Evolutionary conservation across 352 stramenopile species (phyloP), one percentile per base, ranked within the genome.

Genomic region (Phytophthora uliginosa): DNA sequence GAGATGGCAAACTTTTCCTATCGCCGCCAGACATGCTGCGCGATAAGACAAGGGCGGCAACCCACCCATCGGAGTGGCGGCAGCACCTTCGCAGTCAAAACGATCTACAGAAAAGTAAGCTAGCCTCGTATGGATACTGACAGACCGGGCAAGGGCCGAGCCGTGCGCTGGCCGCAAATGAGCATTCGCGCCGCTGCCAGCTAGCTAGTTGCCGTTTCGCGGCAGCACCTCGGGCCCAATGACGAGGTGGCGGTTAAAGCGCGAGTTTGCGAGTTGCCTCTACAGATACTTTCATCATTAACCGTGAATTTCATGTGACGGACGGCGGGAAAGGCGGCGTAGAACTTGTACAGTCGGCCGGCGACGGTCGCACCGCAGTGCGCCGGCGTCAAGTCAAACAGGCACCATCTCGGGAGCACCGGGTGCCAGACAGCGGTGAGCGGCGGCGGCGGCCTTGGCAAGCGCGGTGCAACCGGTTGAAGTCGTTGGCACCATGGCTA

Each of bases 301-400:
- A 17, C n/a, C 34, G 40, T 33, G 28, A 74, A 69, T 59, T 69
- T 69, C 40, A 74, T 74, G 66, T 74, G 66, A 69, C 66, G 38
- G 66, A 69, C 59, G 38, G 13, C 22, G 62, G 38, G 58, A 73
- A 45, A 68, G 59, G 59, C 58, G 65, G 5, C 40, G 26, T 62
- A 68, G 65, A 68, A 57, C 50, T 68, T 36, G 45, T 17, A 17
- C 38, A 26, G 3, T 10, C 6, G 17, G 48, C 52, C 38, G 13
- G n/a, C 38, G 38, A n/a, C 26, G 26, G 26, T 31, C 26, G 26
- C 24, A 15, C 36, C 3, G 36, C 36, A 18, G 6, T 45, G 36
- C 36, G 12, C 13, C 10, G 22, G 15, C 18, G 54, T 22, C 54
- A 60, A 60, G 36, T 26, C 56, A 52, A 50, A 38, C 58, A 17